These are phyloP conservation scores for Petasospora rhodanensis DNA, from an alignment of 1,139 yeast genomes.

Conservation along the genomic window DNA sequence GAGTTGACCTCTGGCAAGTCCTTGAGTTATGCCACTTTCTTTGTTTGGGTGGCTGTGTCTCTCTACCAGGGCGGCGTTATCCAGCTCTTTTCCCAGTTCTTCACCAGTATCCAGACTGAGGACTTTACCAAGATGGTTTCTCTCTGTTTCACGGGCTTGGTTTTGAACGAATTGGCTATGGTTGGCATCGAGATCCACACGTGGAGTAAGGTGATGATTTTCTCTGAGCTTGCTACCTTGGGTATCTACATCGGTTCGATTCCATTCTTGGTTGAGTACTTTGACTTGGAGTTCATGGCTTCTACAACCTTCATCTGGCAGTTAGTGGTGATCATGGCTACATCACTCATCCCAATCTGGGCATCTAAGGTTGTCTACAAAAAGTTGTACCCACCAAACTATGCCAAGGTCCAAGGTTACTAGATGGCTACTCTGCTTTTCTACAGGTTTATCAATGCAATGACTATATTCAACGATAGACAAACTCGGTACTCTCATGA, in stretches of 20 bases:
- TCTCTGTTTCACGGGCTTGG: slow-evolving; percentile 72
- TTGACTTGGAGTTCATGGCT: slow-evolving; percentile 60
- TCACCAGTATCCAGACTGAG: slow-evolving; percentile 55
- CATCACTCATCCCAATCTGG: slow-evolving; percentile 91
- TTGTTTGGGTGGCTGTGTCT: slow-evolving; percentile 86
- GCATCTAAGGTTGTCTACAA: slow-evolving; percentile 69
- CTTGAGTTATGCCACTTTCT: slow-evolving; percentile 80
- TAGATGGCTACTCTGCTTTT: slow-evolving; percentile 10
- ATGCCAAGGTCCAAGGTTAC: slow-evolving; percentile 91
- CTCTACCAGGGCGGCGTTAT: slow-evolving; percentile 82
- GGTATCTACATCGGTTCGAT: slow-evolving; percentile 64
- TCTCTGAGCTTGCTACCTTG: slow-evolving; percentile 68
- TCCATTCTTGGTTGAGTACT: slow-evolving; percentile 83
- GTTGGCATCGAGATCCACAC: slow-evolving; percentile 88
- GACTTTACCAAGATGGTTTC: slow-evolving; percentile 77
- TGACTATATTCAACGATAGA: no score
- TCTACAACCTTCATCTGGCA: slow-evolving; percentile 69
- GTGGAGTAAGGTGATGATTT: slow-evolving; percentile 79
- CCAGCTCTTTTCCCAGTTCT: slow-evolving; percentile 73
- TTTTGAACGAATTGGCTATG: slow-evolving; percentile 87
- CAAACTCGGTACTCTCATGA: no score
- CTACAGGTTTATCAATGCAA: slow-evolving; percentile 2
- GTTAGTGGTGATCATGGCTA: slow-evolving; percentile 52
- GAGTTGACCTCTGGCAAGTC: slow-evolving; percentile 88
- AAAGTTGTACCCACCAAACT: slow-evolving; percentile 84